Base-by-base conservation (phyloP, 139 green algal species). In the Auxenochlorella protothecoides region DNA sequence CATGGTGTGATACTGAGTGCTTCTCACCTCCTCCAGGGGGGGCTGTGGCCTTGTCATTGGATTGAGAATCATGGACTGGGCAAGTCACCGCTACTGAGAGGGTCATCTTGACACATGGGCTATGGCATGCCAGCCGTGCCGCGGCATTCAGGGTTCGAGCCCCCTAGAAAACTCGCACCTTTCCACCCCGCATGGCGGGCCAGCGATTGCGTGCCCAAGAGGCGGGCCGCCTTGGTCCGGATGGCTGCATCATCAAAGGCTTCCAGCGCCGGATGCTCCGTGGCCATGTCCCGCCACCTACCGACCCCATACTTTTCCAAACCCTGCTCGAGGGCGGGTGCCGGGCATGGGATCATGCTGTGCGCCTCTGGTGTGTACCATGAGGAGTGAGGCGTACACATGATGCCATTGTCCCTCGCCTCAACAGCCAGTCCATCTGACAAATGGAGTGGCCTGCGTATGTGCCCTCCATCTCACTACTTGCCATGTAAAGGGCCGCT, bases 151-250 rank as follows among this genome's bases (percentile, higher is more conserved):
- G 27, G 27, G 27, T 44, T 44, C 27, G 0, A 44, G 1, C 27
- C 27, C 27, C 27, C 27, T 44, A 1, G 27, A 44, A 44, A 44
- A 44, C 27, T 44, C 73, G 68, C 67, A 65, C 81, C 83, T 64
- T 86, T 87, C 85, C 85, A 92, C 12, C 85, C 83, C 6, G 86
- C 61, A 66, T 88, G 86, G 15, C 83, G 76, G 3, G 82, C 82
- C 53, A 96, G 74, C 56, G 78, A 88, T 68, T 96, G 90, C 8
- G 76, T 82, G 15, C 90, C 90, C 63, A 96, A 73, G 53, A 96
- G 80, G 51, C 81, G 74, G 3, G 76, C 76, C 10, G 90, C 78
- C 27, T 91, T 90, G 27, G 92, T 70, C 2, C 90, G 78, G 3
- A 93, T 55, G 13, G 71, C 69, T 8, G 76, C 65, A 44, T 84